Conservation (phyloP, 2,329 filamentous ascomycete species). For the Pestalotiopsis sp. region DNA sequence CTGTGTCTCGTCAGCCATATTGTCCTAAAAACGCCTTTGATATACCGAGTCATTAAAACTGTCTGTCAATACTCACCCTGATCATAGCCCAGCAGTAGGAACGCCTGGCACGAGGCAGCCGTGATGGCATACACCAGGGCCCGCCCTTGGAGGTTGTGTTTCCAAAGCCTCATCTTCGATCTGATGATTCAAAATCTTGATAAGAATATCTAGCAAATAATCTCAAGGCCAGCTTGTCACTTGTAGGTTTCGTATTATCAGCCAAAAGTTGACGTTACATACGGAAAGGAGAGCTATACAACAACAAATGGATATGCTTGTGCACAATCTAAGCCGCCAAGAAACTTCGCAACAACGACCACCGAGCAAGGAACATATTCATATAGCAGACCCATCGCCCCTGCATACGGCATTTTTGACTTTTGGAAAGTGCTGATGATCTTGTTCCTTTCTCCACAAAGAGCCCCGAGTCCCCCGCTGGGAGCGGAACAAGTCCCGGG, state of each 20-base stretch:
- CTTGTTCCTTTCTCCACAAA: neutral
- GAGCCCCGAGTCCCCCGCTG: neutral
- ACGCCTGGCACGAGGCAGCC: conserved; percentile 42
- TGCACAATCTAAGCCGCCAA: neutral
- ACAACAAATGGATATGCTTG: neutral
- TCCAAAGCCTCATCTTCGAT: conserved; percentile 16
- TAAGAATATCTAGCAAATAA: neutral
- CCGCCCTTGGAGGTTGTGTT: conserved; percentile 20
- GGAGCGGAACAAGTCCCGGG: neutral
- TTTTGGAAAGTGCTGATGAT: neutral
- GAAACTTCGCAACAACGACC: neutral
- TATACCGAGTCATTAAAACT: no score
- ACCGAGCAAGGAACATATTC: neutral
- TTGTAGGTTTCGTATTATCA: neutral
- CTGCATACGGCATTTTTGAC: neutral
- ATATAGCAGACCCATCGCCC: neutral
- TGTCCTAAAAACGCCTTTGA: neutral
- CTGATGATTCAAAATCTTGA: neutral
- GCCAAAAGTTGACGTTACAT: neutral
- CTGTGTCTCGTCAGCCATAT: conserved; percentile 13
- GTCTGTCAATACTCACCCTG: conserved; percentile 24
- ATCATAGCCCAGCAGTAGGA: conserved; percentile 34
- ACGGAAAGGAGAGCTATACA: neutral
- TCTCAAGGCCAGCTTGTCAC: neutral
- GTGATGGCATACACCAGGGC: conserved; percentile 24